Evolutionary conservation across 2,329 filamentous ascomycete species (phyloP).

Genomic region (Iodosphaeria phyllophila): DNA sequence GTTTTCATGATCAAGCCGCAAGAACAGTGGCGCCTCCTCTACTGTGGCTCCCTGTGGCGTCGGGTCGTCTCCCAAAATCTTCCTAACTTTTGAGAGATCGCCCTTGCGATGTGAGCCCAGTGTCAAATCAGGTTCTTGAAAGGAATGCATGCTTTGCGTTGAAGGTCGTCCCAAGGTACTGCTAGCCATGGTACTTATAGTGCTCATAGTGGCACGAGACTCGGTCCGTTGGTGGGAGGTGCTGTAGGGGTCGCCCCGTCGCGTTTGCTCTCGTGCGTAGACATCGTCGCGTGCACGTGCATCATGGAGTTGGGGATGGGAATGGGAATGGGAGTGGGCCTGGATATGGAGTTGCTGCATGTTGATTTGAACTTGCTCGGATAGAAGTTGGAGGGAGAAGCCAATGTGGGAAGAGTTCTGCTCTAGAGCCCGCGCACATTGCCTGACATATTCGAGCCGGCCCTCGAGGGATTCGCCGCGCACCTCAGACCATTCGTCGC

Average conservation of each 20-base stretch:
- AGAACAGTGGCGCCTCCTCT: conserved; percentile 68
- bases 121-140: conserved; percentile 37
- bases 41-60: conserved; percentile 30
- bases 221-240: conserved; percentile 36
- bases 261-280: conserved; percentile 28
- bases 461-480: conserved; percentile 79
- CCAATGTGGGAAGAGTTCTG: conserved; percentile 74
- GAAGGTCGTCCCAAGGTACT: conserved; percentile 28
- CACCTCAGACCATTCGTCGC: conserved; percentile 91
- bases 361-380: conserved; percentile 54
- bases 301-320: not conserved
- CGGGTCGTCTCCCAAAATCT: conserved; percentile 47
- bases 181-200: too few species aligned
- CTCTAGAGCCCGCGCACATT: conserved; percentile 64
- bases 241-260: conserved; percentile 36
- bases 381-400: conserved; percentile 71
- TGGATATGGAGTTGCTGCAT: too few species aligned
- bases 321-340: too few species aligned
- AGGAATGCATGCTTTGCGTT: conserved; percentile 40
- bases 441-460: conserved; percentile 61
- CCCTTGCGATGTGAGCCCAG: conserved; percentile 36
- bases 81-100: conserved; percentile 44
- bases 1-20: conserved; percentile 71
- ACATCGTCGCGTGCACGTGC: conserved; percentile 15
- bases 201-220: conserved; percentile 25